Evolutionary conservation across 371 early-diverging fungal genomes (phyloP), one percentile per base, ranked within the genome.

Genomic region (Mortierella sp.): DNA sequence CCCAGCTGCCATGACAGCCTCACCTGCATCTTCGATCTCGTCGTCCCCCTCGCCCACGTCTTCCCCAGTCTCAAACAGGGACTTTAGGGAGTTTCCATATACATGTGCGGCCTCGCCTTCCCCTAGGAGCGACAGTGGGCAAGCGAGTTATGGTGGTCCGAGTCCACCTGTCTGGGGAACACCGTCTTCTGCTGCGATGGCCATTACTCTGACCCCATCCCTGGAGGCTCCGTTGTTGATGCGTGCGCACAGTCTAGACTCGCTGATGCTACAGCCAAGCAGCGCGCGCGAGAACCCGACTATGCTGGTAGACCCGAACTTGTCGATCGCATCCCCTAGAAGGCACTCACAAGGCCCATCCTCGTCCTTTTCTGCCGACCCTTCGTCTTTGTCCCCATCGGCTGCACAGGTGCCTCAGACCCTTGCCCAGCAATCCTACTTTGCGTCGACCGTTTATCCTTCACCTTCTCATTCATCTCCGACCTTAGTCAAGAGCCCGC

Each of bases 201-300:
- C 55, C 13, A 55, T 44, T 22, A 44, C 67, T 19, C 40, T 48
- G 29, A 52, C 47, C 13, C 73, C 68, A 0, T 8, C 41, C 19
- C 19, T 16, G 0, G 70, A 66, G 11, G 75, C 72, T 0, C 76
- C 80, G 1, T 41, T 61, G 41, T 39, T 79, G 41, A 41, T 69
- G 47, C 76, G 80, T 26, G 39, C 75, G 29, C 64, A 79, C 19
- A 79, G 80, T 41, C 37, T 75, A 61, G 80, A 75, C n/a, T 79
- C 80, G 7, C 24, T 58, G n/a, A 68, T 64, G 40, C 71, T 64
- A 67, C 74, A 55, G 10, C 70, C 47, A 13, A 26, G 13, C 22
- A 37, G 13, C 14, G 41, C 48, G 5, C 70, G 65, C 10, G 74
- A 70, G 26, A 11, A n/a, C 40, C 26, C 61, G 9, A 29, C 53